Base-by-base conservation (phyloP, 2,329 filamentous ascomycete species). In the Sarocladium kiliense region DNA sequence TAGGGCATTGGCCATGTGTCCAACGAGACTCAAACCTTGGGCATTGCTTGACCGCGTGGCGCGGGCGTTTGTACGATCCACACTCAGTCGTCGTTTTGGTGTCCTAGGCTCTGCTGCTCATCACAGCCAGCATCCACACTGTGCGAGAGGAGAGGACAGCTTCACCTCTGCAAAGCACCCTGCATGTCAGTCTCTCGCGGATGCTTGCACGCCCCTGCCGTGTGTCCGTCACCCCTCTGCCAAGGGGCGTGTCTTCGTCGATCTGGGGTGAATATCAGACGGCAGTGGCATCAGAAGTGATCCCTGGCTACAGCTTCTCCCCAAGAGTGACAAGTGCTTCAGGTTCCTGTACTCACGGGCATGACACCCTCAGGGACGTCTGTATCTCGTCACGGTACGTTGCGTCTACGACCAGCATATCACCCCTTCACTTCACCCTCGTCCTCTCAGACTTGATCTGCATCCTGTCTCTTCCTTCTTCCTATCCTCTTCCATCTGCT, bases 181-280 rank as follows among this genome's bases (percentile, higher is more conserved):
- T 32, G 39, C 36, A 10, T 39, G 39, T 6, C 14, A 23, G 9
- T 21, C 39, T 21, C 19, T 21, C 12, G 12, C 12, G 30, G 30
- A 21, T 44, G n/a, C 39, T 47, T 21, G 12, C 44, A 47, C 44
- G 14, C 44, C 44, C 44, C 25, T 16, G 4, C 25, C 44, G 14
- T 14, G 11, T 30, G 6, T 3, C 27, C 25, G 10, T 27, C 44
- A 27, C 44, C 7, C 44, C 23, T 10, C 16, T 10, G 23, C 25
- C 11, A 3, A 18, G 44, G 44, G 23, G 44, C 27, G 44, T 14
- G 6, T 18, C 25, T 27, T 27, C 11, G 44, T 30, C 23, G 25
- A 47, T 47, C 44, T 23, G 44, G 44, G 44, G 44, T 47, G 44
- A 47, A 6, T 47, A 30, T 47, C 44, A 30, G 44, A 47, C 44